Conservation (phyloP, 257 asterid genomes). For the Przewalskia tangutica region DNA sequence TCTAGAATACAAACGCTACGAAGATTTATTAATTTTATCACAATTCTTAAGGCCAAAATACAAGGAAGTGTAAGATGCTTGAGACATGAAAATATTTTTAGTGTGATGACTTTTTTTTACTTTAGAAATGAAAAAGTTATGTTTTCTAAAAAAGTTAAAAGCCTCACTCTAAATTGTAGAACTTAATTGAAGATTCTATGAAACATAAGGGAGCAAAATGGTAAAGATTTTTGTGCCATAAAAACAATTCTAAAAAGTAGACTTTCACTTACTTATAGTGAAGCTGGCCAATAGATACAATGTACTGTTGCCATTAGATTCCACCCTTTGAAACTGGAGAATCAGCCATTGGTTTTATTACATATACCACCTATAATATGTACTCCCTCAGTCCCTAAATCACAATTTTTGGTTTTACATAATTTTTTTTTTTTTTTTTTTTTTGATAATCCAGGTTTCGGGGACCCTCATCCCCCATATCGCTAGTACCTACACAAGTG, state of each 20-base stretch:
- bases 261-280: not conserved
- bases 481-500: too few species aligned
- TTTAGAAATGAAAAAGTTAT: not conserved
- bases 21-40: too few species aligned
- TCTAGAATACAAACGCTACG: not conserved
- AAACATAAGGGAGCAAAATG: constrained; percentile 12
- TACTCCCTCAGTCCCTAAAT: not conserved
- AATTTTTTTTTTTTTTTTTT: too few species aligned
- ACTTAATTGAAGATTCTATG: not conserved
- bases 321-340: constrained; percentile 23
- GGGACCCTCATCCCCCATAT: too few species aligned
- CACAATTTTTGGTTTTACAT: not conserved
- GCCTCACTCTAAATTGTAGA: not conserved
- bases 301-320: not conserved
- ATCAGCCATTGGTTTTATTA: constrained; percentile 17
- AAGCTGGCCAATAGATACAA: not conserved
- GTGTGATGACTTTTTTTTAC: not conserved
- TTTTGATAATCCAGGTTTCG: too few species aligned
- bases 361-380: not conserved
- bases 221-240: not conserved
- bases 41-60: not conserved
- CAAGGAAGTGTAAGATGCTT: not conserved
- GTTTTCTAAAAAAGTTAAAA: not conserved
- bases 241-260: not conserved
- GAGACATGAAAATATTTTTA: not conserved